Percentiles rank a stretch among this genome's conserved stretches.
These are phyloP conservation scores for Chlorella sp. DNA, from an alignment of 139 green algal species.

Conservation along the genomic window DNA sequence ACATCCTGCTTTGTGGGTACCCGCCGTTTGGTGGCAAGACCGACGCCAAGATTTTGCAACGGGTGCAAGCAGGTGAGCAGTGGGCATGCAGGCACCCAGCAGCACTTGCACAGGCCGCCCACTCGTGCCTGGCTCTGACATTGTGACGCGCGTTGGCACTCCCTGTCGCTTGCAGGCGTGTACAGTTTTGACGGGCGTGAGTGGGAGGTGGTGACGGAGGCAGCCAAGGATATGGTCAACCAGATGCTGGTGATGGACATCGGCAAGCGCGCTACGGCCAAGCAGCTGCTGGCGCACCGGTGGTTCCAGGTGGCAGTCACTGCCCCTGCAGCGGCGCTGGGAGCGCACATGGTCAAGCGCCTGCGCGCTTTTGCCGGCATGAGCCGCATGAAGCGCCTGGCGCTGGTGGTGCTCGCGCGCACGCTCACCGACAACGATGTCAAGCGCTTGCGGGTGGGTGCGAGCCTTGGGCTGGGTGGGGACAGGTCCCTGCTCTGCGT, in stretches of 20 bases:
- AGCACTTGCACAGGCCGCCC: no score
- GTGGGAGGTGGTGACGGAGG: constrained; percentile 60
- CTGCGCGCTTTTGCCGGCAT: constrained; percentile 54
- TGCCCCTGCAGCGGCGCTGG: constrained; percentile 40
- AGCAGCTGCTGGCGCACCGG: constrained; percentile 38
- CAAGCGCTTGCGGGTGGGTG: constrained; percentile 44
- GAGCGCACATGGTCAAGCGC: constrained; percentile 50
- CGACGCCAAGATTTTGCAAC: constrained; percentile 66
- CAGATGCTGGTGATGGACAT: constrained; percentile 76
- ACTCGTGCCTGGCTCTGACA: not conserved
- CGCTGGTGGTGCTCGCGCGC: constrained; percentile 49
- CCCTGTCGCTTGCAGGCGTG: constrained; percentile 26
- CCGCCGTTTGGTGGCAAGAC: constrained; percentile 73
- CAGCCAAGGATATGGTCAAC: constrained; percentile 69
- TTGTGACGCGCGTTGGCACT: no score
- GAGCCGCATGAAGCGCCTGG: constrained; percentile 54
- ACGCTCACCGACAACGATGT: constrained; percentile 57
- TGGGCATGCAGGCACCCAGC: no score
- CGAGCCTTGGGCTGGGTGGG: no score
- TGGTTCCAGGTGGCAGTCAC: constrained; percentile 51
- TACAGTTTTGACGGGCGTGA: constrained; percentile 55
- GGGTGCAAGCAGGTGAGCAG: constrained; percentile 50
- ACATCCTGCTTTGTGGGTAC: constrained; percentile 73
- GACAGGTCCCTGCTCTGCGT: no score
- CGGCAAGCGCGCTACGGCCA: constrained; percentile 59